Conservation (phyloP, 192 early-diverging fungal species). For the Coemansia sp. region DNA sequence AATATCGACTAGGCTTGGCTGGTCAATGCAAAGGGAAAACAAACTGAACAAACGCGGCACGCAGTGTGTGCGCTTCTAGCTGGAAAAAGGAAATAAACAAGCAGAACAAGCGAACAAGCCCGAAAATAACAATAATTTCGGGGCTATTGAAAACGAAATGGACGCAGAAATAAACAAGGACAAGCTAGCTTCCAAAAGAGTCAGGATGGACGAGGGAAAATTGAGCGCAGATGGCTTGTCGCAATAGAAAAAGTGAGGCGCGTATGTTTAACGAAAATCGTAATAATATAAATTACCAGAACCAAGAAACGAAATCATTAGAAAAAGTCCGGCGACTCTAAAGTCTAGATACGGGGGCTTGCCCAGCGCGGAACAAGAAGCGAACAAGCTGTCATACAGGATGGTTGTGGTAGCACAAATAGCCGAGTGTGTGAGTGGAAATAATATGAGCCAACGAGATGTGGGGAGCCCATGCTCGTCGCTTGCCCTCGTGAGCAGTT, state of each 20-base stretch:
- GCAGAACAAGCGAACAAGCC: neutral
- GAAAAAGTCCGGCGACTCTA: slow-evolving; percentile 2
- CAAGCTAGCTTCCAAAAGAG: slow-evolving; percentile 1
- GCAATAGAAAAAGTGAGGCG: slow-evolving; percentile 6
- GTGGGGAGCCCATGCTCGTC: neutral
- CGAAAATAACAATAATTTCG: slow-evolving; percentile 6
- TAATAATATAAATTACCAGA: slow-evolving; percentile 9
- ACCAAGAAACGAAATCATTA: slow-evolving; percentile 7
- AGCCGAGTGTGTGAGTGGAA: neutral
- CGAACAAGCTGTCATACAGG: neutral
- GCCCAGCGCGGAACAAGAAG: neutral
- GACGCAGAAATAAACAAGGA: slow-evolving; percentile 2
- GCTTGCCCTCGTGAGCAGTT: neutral
- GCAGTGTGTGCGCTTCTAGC: slow-evolving; percentile 1
- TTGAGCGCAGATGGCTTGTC: slow-evolving; percentile 9
- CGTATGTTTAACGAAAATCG: neutral
- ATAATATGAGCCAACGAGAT: neutral
- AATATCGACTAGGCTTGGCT: neutral
- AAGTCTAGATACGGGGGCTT: neutral
- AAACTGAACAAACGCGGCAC: neutral
- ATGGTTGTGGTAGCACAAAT: slow-evolving; percentile 1
- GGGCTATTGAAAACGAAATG: slow-evolving; percentile 5
- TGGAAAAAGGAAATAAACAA: neutral
- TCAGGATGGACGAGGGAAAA: neutral
- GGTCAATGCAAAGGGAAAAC: slow-evolving; percentile 9